Evolutionary conservation across 1,139 yeast species (phyloP).

Genomic region (Protomyces inundatus): DNA sequence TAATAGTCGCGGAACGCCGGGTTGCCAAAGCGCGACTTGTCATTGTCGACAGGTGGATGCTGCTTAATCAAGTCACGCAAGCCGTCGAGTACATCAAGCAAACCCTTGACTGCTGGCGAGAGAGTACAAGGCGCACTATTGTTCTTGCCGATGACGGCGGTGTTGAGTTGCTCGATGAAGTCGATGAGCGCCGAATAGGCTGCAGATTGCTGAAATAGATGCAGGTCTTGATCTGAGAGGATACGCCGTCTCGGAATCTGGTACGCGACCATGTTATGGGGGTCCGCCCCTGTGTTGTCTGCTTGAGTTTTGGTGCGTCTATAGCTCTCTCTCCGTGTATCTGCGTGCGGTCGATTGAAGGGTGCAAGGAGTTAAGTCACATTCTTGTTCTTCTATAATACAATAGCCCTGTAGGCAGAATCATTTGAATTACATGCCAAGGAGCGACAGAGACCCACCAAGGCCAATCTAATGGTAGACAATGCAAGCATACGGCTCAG

Average conservation of each 20-base stretch:
- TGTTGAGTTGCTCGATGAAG: slow-evolving; percentile 58
- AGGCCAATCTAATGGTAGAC: too few species aligned
- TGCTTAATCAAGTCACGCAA: slow-evolving; percentile 47
- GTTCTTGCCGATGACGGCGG: slow-evolving; percentile 59
- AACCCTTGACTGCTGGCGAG: slow-evolving; percentile 15
- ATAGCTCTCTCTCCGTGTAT: too few species aligned
- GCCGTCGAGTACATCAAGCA: slow-evolving; percentile 42
- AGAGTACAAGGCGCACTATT: slow-evolving; percentile 31
- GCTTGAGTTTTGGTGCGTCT: too few species aligned
- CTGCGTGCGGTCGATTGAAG: too few species aligned
- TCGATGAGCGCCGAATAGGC: slow-evolving; percentile 50
- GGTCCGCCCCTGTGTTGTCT: too few species aligned
- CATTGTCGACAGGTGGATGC: slow-evolving; percentile 68
- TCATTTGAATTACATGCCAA: too few species aligned
- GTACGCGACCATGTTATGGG: not conserved
- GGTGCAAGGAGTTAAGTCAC: too few species aligned
- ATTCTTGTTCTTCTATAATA: too few species aligned
- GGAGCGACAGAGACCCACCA: too few species aligned
- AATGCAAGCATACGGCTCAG: too few species aligned
- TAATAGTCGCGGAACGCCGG: slow-evolving; percentile 79
- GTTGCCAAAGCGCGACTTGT: slow-evolving; percentile 84
- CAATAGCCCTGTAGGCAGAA: too few species aligned
- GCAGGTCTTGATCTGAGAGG: slow-evolving; percentile 56
- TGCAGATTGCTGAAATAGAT: slow-evolving; percentile 53
- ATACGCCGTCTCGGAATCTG: slow-evolving; percentile 42